phyloP scores from a whole-genome alignment of 2,329 filamentous ascomycete species.

The Hypoxylon sp. region DNA sequence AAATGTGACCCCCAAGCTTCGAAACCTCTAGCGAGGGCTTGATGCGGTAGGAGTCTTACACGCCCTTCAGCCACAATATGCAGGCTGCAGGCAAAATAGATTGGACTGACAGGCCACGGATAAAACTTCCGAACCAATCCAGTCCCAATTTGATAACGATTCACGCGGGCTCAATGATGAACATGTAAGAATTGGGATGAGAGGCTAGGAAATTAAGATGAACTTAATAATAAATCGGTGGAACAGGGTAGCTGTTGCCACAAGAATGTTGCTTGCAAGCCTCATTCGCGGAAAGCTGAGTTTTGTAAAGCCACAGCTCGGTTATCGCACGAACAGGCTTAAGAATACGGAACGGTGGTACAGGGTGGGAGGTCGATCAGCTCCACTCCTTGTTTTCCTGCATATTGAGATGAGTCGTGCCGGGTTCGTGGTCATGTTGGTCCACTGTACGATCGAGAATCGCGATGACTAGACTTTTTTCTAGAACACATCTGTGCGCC shows the following conservation, averaged over 20 bases:
- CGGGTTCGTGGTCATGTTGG: conserved; percentile 38
- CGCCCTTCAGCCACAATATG: conserved; percentile 43
- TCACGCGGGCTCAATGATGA: conserved; percentile 17
- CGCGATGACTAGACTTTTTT: conserved; percentile 39
- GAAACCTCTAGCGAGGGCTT: conserved; percentile 32
- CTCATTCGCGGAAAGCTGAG: background rate
- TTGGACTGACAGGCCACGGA: conserved; percentile 40
- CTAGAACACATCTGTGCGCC: conserved; percentile 42
- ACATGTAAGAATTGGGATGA: conserved; percentile 5
- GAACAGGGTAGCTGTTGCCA: conserved; percentile 61
- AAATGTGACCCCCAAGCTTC: conserved; percentile 38
- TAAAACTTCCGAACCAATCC: conserved; percentile 42
- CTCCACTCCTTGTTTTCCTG: conserved; percentile 46
- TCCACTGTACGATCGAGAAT: conserved; percentile 40
- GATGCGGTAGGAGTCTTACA: conserved; percentile 32
- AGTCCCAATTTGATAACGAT: conserved; percentile 34
- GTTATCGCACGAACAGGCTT: conserved; percentile 24
- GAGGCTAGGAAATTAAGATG: background rate
- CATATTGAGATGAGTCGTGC: conserved; percentile 35
- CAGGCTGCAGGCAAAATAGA: conserved; percentile 42
- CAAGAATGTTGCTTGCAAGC: conserved; percentile 59
- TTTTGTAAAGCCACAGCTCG: conserved; percentile 13
- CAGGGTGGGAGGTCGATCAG: conserved; percentile 42
- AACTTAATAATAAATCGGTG: conserved; percentile 12
- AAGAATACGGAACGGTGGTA: conserved; percentile 48